Evolutionary conservation across 345 rosid genomes (phyloP).

Genomic region (Geranium brycei): DNA sequence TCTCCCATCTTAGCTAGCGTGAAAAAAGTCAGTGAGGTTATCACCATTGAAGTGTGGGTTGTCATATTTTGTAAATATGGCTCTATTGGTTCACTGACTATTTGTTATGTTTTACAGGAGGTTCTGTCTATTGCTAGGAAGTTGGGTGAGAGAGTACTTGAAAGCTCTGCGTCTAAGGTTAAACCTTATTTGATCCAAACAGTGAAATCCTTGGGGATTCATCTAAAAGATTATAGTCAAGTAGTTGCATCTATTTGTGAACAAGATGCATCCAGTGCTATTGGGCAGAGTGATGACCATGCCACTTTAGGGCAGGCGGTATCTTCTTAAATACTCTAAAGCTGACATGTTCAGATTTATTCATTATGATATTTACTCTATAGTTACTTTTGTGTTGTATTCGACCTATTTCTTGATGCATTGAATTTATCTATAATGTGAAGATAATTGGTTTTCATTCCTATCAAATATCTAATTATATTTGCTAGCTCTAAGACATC

Average conservation of each 20-base stretch:
- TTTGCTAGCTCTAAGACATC: not conserved
- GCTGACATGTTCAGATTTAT: not conserved
- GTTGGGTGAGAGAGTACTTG: slow-evolving; percentile 66
- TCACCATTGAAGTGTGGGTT: slow-evolving; percentile 1
- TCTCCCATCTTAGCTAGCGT: slow-evolving; percentile 50
- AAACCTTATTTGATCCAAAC: slow-evolving; percentile 52
- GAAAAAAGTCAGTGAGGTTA: slow-evolving; percentile 64
- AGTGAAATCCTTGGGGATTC: slow-evolving; percentile 38
- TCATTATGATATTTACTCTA: not conserved
- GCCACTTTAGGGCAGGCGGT: slow-evolving; percentile 41
- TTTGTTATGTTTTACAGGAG: slow-evolving; percentile 26
- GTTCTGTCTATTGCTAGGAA: slow-evolving; percentile 48
- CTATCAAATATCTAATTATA: not conserved
- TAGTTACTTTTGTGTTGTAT: not conserved
- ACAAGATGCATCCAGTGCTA: slow-evolving; percentile 27
- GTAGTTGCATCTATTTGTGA: slow-evolving; percentile 58
- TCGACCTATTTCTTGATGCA: not conserved
- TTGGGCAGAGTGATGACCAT: slow-evolving; percentile 28
- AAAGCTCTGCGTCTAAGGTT: slow-evolving; percentile 52
- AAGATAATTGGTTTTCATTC: not conserved
- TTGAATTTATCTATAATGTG: not conserved
- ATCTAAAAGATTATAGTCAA: slow-evolving; percentile 45
- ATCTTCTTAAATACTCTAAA: slow-evolving; percentile 12
- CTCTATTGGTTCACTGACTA: slow-evolving; percentile 9
- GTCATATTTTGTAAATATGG: not conserved